Base-by-base conservation (phyloP, 306 rosid species). In the Castanea sativa region DNA sequence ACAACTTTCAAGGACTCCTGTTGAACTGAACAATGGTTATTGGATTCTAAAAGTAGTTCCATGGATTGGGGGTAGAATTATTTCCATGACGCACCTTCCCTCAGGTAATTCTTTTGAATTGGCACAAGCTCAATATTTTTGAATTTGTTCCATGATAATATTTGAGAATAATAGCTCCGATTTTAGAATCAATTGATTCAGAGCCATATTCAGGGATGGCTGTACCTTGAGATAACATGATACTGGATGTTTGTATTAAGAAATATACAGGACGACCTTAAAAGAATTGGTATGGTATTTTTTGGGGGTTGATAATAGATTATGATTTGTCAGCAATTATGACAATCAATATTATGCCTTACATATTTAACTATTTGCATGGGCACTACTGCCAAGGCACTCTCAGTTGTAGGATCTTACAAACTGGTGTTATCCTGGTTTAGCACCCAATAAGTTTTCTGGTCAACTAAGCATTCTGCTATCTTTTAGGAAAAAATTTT, bases 31-130 rank as follows among this genome's bases (percentile, higher is more conserved):
- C 84, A 89, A 89, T 73, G 83, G 88, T 33, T 83, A 82, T 71
- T 94, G 98, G 98, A 73, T 38, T 86, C 80, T 90, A 73, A 85
- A 94, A 86, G 83, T 89, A 51, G 90, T 92, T 81, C 97, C 98
- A 69, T 91, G 98, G 98, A 94, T 90, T 85, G 97, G 98, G 45
- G 98, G 98, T 58, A 86, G 98, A 92, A 92, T 94, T 60, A 86
- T 92, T 77, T 92, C 98, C 76, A 94, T 92, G 97, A 80, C 67
- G 73, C 94, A 94, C 90, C 77, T 84, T 78, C 97, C 96, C 64
- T 89, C 98, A 60, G 98, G 98, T 94, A 91, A 83, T 78, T 20
- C 19, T 55, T 58, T 49, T 49, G 53, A 41, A 68, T 41, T 65
- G 49, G 45, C 1, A 63, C 18, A 12, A 63, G 15, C 35, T 16